Conservation (phyloP, 352 stramenopile species). For the Saprolegnia parasitica region DNA sequence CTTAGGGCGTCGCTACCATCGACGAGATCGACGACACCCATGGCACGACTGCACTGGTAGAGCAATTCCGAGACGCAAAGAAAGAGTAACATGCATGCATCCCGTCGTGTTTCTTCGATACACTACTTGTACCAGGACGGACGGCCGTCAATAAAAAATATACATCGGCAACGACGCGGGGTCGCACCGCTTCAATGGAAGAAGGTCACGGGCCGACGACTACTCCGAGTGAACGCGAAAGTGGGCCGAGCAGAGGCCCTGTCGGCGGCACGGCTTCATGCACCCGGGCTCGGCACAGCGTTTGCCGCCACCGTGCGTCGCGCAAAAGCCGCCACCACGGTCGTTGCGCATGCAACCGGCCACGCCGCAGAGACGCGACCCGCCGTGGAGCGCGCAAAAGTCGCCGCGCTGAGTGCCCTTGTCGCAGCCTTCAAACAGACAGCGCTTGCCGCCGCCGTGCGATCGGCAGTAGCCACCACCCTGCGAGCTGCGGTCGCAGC, state of each 20-base stretch:
- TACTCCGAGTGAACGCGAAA: constrained; percentile 32
- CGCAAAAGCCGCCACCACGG: constrained; percentile 67
- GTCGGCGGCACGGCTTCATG: constrained; percentile 70
- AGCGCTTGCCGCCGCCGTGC: constrained; percentile 84
- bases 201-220: neutral
- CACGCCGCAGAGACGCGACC: constrained; percentile 76
- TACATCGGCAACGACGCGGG: neutral
- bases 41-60: neutral
- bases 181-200: constrained; percentile 19
- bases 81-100: neutral
- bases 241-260: constrained; percentile 79
- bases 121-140: neutral
- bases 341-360: constrained; percentile 80
- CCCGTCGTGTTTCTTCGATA: neutral
- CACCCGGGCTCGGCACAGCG: constrained; percentile 66
- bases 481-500: constrained; percentile 69
- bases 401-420: constrained; percentile 84
- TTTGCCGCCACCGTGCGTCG: constrained; percentile 79
- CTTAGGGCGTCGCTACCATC: constrained; percentile 9
- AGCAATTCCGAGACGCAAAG: neutral
- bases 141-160: constrained; percentile 5
- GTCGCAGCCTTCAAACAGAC: constrained; percentile 74
- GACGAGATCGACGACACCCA: constrained; percentile 5
- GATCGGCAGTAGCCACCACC: constrained; percentile 77
- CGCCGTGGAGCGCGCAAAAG: constrained; percentile 81